A percentile compares a stretch with the other conserved stretches of the same genome.
Evolutionary conservation across 768 basidiomycete species (phyloP).

Genomic region (Podaxis rugospora): DNA sequence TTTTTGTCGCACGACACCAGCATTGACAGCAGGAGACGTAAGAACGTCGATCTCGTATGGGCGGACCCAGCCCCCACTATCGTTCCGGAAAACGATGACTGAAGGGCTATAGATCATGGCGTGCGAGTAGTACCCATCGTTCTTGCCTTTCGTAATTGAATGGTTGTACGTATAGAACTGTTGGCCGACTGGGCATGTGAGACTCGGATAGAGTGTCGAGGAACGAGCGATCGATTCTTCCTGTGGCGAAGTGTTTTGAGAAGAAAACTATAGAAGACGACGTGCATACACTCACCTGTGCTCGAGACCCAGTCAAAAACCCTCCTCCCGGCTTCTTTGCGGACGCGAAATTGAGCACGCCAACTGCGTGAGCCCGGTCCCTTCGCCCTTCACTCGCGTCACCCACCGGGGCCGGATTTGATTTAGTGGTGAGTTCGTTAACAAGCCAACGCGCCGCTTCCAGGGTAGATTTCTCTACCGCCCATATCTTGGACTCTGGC

Average conservation of each 20-base stretch:
- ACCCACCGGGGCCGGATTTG: not conserved
- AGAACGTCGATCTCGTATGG: slow-evolving; percentile 60
- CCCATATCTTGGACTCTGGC: slow-evolving; percentile 23
- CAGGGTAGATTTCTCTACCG: slow-evolving; percentile 47
- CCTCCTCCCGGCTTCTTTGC: slow-evolving; percentile 69
- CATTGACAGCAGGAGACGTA: slow-evolving; percentile 69
- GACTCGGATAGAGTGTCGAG: slow-evolving; percentile 59
- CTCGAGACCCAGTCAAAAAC: slow-evolving; percentile 58
- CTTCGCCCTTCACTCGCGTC: not conserved
- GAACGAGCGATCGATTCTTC: slow-evolving; percentile 75
- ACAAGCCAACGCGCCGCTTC: slow-evolving; percentile 37
- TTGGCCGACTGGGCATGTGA: slow-evolving; percentile 46
- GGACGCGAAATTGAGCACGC: slow-evolving; percentile 72
- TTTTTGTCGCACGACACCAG: slow-evolving; percentile 32
- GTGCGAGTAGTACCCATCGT: slow-evolving; percentile 60
- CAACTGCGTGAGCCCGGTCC: slow-evolving; percentile 26
- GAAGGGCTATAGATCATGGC: slow-evolving; percentile 68
- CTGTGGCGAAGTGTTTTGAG: slow-evolving; percentile 27
- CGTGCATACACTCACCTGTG: slow-evolving; percentile 19
- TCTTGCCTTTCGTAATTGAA: slow-evolving; percentile 27
- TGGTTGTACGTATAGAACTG: slow-evolving; percentile 56
- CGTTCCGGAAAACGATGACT: slow-evolving; percentile 54
- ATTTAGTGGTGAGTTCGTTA: slow-evolving; percentile 4
- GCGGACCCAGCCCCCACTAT: slow-evolving; percentile 48
- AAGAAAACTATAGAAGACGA: not conserved